Evolutionary conservation across 139 green algal genomes (phyloP).

Genomic region (Micractinium conductrix): DNA sequence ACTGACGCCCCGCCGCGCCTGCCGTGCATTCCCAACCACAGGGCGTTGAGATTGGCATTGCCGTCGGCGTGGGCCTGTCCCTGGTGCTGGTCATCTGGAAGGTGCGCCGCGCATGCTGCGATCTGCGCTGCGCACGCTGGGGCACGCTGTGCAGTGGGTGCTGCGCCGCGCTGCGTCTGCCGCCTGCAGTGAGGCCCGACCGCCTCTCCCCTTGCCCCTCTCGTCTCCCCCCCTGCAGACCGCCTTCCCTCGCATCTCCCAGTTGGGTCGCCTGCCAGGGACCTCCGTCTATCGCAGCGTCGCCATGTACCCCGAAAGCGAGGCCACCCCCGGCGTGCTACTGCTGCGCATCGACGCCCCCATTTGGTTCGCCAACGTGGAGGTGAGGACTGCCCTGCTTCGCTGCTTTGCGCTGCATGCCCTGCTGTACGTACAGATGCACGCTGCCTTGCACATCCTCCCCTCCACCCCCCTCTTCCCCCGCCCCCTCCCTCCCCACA

Average conservation of each 20-base stretch:
- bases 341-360: constrained; percentile 75
- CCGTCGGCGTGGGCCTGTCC: constrained; percentile 43
- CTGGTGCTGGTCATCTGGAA: constrained; percentile 50
- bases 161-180: too few relatives aligned
- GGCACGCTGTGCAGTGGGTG: too few relatives aligned
- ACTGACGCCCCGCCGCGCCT: constrained; percentile 8
- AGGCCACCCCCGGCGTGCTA: constrained; percentile 58
- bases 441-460: neutral
- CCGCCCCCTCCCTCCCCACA: neutral
- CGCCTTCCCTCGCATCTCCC: constrained; percentile 71
- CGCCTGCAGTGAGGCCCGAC: too few relatives aligned
- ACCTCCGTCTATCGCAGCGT: constrained; percentile 51
- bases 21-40: neutral
- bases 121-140: too few relatives aligned
- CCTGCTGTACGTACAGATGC: neutral
- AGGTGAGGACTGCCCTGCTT: neutral
- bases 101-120: too few relatives aligned
- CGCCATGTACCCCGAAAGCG: constrained; percentile 40
- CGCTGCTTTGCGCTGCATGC: neutral
- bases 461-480: neutral
- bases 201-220: too few relatives aligned
- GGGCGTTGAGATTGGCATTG: constrained; percentile 51
- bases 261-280: constrained; percentile 76
- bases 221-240: too few relatives aligned
- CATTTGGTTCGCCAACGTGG: constrained; percentile 74